Evolutionary conservation across 2,329 filamentous ascomycete species (phyloP).

Genomic region (Alternaria arborescens): DNA sequence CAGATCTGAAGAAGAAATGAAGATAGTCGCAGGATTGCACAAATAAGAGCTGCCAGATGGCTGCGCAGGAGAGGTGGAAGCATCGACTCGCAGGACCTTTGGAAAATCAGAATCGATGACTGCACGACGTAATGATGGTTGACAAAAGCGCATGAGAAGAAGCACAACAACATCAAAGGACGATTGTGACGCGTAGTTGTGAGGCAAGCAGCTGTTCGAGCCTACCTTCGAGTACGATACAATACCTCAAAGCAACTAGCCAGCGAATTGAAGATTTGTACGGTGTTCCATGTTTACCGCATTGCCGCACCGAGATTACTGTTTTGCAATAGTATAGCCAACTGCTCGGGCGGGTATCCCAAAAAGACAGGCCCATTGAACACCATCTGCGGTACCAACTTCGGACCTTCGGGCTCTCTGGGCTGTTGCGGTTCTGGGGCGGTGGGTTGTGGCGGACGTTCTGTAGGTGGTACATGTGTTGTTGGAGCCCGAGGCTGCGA

Average conservation of each 20-base stretch:
- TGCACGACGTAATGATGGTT: conserved; percentile 1
- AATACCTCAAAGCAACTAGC: conserved; percentile 30
- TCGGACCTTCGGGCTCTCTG: conserved; percentile 24
- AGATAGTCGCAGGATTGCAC: background rate
- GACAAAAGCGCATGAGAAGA: background rate
- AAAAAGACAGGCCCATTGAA: conserved; percentile 96
- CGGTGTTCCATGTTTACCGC: conserved; percentile 25
- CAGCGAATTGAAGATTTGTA: conserved; percentile 17
- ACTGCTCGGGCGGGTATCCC: conserved; percentile 68
- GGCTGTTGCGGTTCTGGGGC: conserved; percentile 10
- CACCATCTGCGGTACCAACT: conserved; percentile 71
- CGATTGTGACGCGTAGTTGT: conserved; percentile 10
- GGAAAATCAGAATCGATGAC: background rate
- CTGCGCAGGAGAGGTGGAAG: background rate
- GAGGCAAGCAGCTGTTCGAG: conserved; percentile 24
- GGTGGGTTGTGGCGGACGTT: conserved; percentile 16
- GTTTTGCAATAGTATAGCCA: conserved; percentile 47
- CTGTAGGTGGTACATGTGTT: conserved; percentile 19
- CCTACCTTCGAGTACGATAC: conserved; percentile 40
- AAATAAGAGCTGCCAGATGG: background rate
- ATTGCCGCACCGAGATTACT: conserved; percentile 46
- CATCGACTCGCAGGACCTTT: background rate
- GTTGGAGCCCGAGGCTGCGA: conserved; percentile 24
- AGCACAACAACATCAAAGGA: conserved; percentile 6
- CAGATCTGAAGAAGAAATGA: conserved; percentile 52